These are phyloP conservation scores for Begonia fuchsioides DNA, from an alignment of 306 rosid genomes.

Conservation along the genomic window DNA sequence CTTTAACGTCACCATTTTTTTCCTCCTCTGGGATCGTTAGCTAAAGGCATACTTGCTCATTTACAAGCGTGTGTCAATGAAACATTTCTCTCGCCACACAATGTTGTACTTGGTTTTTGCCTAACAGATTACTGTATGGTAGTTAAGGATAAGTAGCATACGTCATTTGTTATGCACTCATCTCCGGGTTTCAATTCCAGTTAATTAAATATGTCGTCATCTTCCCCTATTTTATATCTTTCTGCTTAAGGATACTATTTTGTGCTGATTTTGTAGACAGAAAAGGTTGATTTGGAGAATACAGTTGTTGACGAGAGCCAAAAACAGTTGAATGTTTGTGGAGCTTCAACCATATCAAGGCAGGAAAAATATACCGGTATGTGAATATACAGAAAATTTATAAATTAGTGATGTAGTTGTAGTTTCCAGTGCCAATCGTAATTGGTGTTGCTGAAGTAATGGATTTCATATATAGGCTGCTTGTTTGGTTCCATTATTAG, in stretches of 20 bases:
- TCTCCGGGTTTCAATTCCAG: neutral
- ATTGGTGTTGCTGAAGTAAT: neutral
- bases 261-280: conserved; percentile 48
- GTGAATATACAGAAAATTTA: conserved; percentile 12
- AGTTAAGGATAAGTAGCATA: too few species aligned
- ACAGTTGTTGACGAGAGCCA: conserved; percentile 99
- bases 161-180: neutral
- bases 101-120: too few species aligned
- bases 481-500: neutral
- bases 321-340: conserved; percentile 61
- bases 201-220: too few species aligned
- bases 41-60: too few species aligned
- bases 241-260: too few species aligned
- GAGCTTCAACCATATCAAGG: conserved; percentile 39
- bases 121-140: too few species aligned
- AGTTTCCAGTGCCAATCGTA: neutral
- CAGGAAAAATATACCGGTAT: conserved; percentile 78
- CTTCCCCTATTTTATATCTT: too few species aligned
- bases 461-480: too few species aligned
- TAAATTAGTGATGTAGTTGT: neutral
- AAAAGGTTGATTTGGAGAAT: conserved; percentile 97
- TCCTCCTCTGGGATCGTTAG: too few species aligned
- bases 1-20: too few species aligned
- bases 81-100: too few species aligned
- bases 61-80: too few species aligned